Conservation (phyloP, 768 basidiomycete genomes). For the Lentinus tigrinus region DNA sequence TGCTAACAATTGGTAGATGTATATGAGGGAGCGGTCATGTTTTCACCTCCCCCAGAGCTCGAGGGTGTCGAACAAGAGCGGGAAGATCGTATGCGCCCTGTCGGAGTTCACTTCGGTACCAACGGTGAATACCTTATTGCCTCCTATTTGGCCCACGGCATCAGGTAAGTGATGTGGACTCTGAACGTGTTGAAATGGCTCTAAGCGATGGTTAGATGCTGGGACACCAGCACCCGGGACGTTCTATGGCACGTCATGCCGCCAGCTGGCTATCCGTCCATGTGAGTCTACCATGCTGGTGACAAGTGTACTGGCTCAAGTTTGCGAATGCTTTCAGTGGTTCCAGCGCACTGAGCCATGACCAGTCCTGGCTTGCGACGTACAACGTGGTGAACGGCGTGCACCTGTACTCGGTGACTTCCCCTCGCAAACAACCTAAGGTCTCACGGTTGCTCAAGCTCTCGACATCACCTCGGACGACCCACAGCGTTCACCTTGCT, state of each 20-base stretch:
- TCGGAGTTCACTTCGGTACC: too few species aligned
- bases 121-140: too few species aligned
- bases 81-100: too few species aligned
- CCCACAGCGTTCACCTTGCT: neutral
- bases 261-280: neutral
- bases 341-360: neutral
- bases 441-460: neutral
- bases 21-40: too few species aligned
- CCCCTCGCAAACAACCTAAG: neutral
- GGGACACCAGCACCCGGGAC: neutral
- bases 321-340: too few species aligned
- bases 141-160: neutral
- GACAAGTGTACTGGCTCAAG: neutral
- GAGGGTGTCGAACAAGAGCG: too few species aligned
- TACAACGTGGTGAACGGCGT: neutral
- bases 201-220: neutral
- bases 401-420: neutral
- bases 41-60: too few species aligned
- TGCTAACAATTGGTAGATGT: neutral
- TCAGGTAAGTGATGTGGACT: neutral
- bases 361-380: neutral
- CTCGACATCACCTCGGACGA: neutral
- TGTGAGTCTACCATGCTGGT: neutral
- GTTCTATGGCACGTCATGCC: neutral
- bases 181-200: neutral